Conservation (phyloP, 345 rosid genomes). For the Populus tremula region DNA sequence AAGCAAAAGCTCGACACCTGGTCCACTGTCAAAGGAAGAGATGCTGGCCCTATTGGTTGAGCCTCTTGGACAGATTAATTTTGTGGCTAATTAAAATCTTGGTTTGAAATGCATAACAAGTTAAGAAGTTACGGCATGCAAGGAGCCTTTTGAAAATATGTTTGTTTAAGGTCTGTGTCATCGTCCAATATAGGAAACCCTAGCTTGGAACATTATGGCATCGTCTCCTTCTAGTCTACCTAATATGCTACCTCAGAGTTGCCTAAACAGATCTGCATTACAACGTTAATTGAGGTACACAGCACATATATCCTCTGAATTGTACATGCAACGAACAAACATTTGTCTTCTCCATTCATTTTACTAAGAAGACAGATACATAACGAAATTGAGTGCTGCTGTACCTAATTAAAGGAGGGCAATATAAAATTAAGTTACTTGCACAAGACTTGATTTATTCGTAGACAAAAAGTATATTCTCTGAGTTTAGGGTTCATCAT, state of each 20-base stretch:
- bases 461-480: neutral
- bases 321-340: neutral
- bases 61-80: neutral
- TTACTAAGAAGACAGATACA: neutral
- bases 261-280: neutral
- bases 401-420: too few species aligned
- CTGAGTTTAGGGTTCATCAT: neutral
- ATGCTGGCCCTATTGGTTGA: neutral
- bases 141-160: neutral
- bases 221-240: neutral
- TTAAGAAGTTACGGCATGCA: neutral
- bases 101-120: neutral
- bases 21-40: neutral
- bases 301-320: neutral
- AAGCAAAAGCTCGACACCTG: too few species aligned
- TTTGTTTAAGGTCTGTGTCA: too few species aligned
- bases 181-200: too few species aligned
- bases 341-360: neutral
- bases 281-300: neutral
- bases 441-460: neutral
- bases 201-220: neutral
- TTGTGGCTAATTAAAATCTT: neutral
- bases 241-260: neutral
- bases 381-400: too few species aligned
- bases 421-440: too few species aligned